Evolutionary conservation across 345 rosid genomes (phyloP), one percentile per base, ranked within the genome.

Genomic region (Brassica incana): DNA sequence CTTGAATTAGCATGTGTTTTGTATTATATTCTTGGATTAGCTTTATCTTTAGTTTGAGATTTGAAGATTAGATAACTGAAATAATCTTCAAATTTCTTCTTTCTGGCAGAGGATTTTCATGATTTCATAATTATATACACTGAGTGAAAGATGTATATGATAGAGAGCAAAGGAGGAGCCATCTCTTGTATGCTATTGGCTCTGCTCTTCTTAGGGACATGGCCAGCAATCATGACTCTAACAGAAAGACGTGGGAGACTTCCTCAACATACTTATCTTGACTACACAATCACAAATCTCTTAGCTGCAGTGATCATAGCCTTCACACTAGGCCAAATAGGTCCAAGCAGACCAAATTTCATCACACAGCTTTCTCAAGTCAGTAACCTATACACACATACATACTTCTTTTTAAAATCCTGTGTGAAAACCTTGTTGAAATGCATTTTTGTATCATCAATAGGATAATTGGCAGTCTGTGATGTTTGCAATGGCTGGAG

Each of bases 181-280:
- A 88, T 94, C 66, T 71, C 60, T 12, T 92, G 98, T 43, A 92
- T 94, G 97, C 81, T 94, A 54, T 83, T 92, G 7, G 85, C 97
- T 48, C 80, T 94, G 33, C 68, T 90, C 77, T 90, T 89, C 85
- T 71, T 94, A 85, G 98, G 98, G 7, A 94, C 97, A 80, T 94
- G 97, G 97, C 98, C 97, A 70, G 98, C 95, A 12, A 11, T 94
- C 33, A 74, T 94, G 78, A 90, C 97, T 45, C 88, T 90, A 2
- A 84, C 91, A 8, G 98, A 94, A 77, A 80, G 98, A 74, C 87
- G 94, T 0, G 98, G 97, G 2, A 86, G 97, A 50, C 98, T 89
- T 71, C 97, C 98, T 73, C 98, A 92, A 60, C 97, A 94, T 35
- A 92, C 97, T 78, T 94, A 88, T 78, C 97, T 94, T 33, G 98